phyloP scores from a whole-genome alignment of 208 protist species.

The Porcisia deanei region DNA sequence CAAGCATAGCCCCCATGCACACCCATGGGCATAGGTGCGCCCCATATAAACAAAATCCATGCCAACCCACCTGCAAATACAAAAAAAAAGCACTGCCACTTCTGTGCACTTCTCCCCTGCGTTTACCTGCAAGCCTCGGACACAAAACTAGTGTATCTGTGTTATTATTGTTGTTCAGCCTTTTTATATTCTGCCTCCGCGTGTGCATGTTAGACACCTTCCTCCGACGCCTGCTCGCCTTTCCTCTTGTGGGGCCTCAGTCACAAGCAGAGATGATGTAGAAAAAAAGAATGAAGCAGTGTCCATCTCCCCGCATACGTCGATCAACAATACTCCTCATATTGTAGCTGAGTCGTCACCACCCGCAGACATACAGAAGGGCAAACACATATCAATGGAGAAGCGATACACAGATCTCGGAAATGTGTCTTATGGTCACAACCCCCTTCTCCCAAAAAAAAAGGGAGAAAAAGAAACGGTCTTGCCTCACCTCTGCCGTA shows the following conservation, averaged over 20 bases:
- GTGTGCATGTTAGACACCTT: not conserved
- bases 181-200: not conserved
- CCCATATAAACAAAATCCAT: not conserved
- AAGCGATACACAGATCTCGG: not conserved
- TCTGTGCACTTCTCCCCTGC: not conserved
- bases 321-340: not conserved
- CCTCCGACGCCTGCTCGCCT: not conserved
- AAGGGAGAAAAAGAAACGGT: not conserved
- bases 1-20: constrained; percentile 4
- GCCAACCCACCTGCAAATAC: not conserved
- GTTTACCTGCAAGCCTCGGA: not conserved
- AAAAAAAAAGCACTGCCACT: not conserved
- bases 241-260: not conserved
- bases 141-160: not conserved
- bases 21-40: not conserved
- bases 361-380: too few species aligned
- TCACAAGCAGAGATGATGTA: not conserved
- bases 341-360: not conserved
- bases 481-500: not conserved
- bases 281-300: not conserved
- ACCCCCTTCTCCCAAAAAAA: not conserved
- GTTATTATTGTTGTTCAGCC: not conserved
- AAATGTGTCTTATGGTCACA: too few species aligned
- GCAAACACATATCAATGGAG: not conserved
- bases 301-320: not conserved